Conservation (phyloP, 2,329 filamentous ascomycete genomes). For the Amphichorda felina region DNA sequence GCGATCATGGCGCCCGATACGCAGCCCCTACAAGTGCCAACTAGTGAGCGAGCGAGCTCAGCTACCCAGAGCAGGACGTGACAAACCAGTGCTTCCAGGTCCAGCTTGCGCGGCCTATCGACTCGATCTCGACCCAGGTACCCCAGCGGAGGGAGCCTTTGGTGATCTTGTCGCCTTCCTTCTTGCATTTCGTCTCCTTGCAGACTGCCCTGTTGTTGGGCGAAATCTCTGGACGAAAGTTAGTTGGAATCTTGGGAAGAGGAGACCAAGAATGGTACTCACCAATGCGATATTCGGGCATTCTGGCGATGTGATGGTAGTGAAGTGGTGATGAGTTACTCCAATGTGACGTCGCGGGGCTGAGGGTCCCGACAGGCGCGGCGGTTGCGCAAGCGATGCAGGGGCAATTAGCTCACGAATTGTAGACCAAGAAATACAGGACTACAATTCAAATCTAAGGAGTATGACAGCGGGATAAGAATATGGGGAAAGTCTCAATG, state of each 20-base stretch:
- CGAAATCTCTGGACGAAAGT: slow-evolving; percentile 51
- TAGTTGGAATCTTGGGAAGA: neutral
- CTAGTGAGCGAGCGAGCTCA: neutral
- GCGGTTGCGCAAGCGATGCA: no score
- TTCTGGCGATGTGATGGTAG: slow-evolving; percentile 12
- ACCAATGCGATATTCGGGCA: slow-evolving; percentile 37
- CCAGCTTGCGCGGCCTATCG: slow-evolving; percentile 47
- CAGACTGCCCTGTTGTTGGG: slow-evolving; percentile 62
- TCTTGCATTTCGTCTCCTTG: slow-evolving; percentile 62
- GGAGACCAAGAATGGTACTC: slow-evolving; percentile 11
- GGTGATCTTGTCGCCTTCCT: slow-evolving; percentile 53
- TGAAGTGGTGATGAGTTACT: no score
- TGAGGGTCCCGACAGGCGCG: no score
- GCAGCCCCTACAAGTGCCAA: slow-evolving; percentile 56
- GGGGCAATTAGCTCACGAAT: no score
- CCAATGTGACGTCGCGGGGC: no score
- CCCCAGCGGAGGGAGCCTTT: slow-evolving; percentile 76
- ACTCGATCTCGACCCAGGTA: slow-evolving; percentile 50
- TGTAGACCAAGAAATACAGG: no score
- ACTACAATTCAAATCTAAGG: no score
- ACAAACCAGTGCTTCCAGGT: slow-evolving; percentile 78
- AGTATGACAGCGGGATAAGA: no score
- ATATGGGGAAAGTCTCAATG: no score
- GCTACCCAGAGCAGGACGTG: neutral
- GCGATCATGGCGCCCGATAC: slow-evolving; percentile 64